These are phyloP conservation scores for Alternaria infectoria DNA, from an alignment of 2,329 filamentous ascomycete species.

Conservation along the genomic window DNA sequence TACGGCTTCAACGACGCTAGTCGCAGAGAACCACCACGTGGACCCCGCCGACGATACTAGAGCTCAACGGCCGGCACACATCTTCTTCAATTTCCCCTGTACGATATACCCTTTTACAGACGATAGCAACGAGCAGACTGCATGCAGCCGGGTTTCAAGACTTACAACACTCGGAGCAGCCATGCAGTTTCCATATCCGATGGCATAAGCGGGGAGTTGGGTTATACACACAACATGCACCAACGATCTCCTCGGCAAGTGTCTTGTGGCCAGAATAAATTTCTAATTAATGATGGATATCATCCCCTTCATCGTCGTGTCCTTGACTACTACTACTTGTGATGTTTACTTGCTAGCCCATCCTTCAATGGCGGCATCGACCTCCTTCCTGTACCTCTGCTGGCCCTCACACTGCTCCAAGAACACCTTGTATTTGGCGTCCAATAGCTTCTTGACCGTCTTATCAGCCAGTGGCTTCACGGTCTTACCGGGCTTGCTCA, in stretches of 20 bases:
- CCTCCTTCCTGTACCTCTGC: slow-evolving; percentile 77
- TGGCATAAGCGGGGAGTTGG: not conserved
- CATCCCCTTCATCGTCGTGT: not conserved
- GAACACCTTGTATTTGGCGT: slow-evolving; percentile 95
- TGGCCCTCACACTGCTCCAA: slow-evolving; percentile 89
- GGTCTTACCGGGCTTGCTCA: slow-evolving; percentile 90
- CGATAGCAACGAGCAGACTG: slow-evolving; percentile 6
- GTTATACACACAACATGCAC: not conserved
- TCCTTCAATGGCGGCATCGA: slow-evolving; percentile 65
- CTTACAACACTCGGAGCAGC: not conserved
- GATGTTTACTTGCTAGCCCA: slow-evolving; percentile 27
- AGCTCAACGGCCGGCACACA: not conserved
- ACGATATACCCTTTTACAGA: slow-evolving; percentile 38
- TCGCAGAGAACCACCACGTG: slow-evolving; percentile 37
- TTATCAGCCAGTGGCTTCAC: slow-evolving; percentile 75
- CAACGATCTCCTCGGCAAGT: not conserved
- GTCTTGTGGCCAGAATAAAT: slow-evolving; percentile 8
- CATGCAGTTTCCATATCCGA: slow-evolving; percentile 1
- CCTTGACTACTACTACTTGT: not conserved
- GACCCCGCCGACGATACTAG: slow-evolving; percentile 44
- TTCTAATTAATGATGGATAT: slow-evolving; percentile 1
- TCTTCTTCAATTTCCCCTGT: slow-evolving; percentile 19
- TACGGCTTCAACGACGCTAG: slow-evolving; percentile 49
- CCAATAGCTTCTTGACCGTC: slow-evolving; percentile 78
- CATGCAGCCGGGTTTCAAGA: not conserved